Conservation (phyloP, 257 asterid genomes). For the Coffea canephora region DNA sequence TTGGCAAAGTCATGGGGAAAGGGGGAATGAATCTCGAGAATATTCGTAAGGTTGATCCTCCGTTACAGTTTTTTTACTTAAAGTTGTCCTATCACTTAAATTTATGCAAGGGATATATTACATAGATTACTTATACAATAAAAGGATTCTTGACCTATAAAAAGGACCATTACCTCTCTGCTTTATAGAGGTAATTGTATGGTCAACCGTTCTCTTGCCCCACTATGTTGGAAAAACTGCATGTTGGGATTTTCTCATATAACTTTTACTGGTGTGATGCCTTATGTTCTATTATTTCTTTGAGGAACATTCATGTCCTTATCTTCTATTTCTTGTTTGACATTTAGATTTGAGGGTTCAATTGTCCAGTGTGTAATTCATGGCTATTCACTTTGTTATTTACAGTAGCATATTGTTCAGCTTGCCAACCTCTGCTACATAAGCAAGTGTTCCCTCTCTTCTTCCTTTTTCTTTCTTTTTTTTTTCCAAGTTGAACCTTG, state of each 20-base stretch:
- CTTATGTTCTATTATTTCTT: not conserved
- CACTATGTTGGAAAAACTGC: not conserved
- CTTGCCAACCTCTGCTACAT: not conserved
- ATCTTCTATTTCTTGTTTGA: not conserved
- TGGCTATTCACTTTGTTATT: no score
- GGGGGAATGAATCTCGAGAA: constrained; percentile 90
- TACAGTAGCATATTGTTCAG: not conserved
- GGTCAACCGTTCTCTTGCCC: not conserved
- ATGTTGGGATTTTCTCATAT: not conserved
- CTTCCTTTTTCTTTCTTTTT: no score
- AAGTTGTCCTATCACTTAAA: no score
- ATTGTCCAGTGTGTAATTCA: not conserved
- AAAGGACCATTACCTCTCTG: not conserved
- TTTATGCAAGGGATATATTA: not conserved
- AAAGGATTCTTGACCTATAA: not conserved
- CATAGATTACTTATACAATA: no score
- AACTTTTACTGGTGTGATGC: not conserved
- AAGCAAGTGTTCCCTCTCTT: not conserved
- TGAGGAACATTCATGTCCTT: not conserved
- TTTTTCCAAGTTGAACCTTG: not conserved
- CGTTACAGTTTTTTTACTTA: not conserved
- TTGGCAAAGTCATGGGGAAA: constrained; percentile 83
- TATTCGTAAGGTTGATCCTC: constrained; percentile 69
- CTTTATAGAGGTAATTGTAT: not conserved
- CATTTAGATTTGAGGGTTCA: not conserved